phyloP scores from a whole-genome alignment of 2,329 filamentous ascomycete genomes.

The Phyllosticta paracitricarpa region DNA sequence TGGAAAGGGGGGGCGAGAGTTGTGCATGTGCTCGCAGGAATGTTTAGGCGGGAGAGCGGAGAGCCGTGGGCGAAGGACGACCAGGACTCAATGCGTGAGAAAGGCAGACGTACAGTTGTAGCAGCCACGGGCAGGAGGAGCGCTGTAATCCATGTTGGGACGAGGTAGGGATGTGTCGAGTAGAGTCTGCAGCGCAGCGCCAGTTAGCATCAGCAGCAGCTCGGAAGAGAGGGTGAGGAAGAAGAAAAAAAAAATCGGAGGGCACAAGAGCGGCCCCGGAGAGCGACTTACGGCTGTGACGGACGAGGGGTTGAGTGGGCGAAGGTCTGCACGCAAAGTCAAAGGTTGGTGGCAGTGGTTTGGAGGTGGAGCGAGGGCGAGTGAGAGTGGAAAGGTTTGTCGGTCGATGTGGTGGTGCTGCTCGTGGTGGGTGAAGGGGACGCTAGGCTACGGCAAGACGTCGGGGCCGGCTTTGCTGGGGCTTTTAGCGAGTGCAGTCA shows the following conservation, averaged over 20 bases:
- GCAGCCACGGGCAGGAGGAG: slow-evolving; percentile 29
- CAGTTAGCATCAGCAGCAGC: neutral
- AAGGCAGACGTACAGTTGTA: slow-evolving; percentile 30
- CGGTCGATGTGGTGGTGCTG: neutral
- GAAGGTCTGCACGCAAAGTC: neutral
- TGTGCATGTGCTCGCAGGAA: slow-evolving; percentile 1
- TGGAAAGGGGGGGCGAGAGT: neutral
- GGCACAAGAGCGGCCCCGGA: neutral
- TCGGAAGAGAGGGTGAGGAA: neutral
- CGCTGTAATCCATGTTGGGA: slow-evolving; percentile 25
- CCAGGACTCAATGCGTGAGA: neutral
- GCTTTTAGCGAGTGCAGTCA: slow-evolving; percentile 8
- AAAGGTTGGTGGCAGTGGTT: neutral
- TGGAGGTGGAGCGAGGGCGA: neutral
- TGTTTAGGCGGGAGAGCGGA: neutral
- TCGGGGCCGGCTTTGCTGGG: neutral
- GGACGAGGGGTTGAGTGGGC: neutral
- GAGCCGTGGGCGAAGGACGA: neutral
- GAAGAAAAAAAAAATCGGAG: neutral
- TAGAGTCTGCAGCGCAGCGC: slow-evolving; percentile 7
- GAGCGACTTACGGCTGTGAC: slow-evolving; percentile 6
- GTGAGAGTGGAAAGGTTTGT: neutral
- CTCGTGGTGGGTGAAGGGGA: slow-evolving; percentile 1
- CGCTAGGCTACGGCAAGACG: slow-evolving; percentile 2
- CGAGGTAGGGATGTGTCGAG: neutral